Base-by-base conservation (phyloP, 805 yeast species). In the Saturnispora gosingensis region DNA sequence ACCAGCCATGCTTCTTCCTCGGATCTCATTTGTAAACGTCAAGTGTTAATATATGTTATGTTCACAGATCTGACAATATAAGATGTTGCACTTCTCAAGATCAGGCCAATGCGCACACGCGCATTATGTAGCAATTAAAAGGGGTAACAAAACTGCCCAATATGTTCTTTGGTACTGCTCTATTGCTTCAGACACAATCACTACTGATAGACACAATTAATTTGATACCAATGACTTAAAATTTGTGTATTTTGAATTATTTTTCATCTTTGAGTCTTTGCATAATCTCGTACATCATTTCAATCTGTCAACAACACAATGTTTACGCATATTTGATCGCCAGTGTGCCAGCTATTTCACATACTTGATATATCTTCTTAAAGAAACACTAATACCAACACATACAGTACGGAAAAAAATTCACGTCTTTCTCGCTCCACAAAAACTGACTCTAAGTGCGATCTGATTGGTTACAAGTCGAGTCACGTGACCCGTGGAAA, bases 351-450 rank as follows among this genome's bases (percentile, higher is more conserved):
- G n/a, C 8, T 15, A 7, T 5, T 16, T 24, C n/a, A 40, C 44
- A 40, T 40, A 40, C 44, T 40, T 40, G 42, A 8, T 6, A 30
- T 44, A 16, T 44, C 13, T 13, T 43, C 22, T 28, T 27, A 18
- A 40, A 40, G 44, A 40, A 40, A 22, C 44, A 40, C 20, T 13
- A 18, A 24, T 22, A 3, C 24, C 4, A 16, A 13, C 4, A 16
- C 28, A 16, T 1, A 10, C 3, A 11, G 22, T 6, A 22, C 24
- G 13, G 44, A 40, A 40, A 38, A 20, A 13, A 43, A 27, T 28
- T 38, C 34, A 25, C 16, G 13, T 28, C 24, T 30, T 47, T 40
- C 50, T 47, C 50, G 40, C 50, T 47, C 50, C 50, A 47, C 45
- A 25, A 16, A 25, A 13, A 30, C 16, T 4, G n/a, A 15, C 38